These are phyloP conservation scores for Clarireedia sp. DNA, from an alignment of 2,329 filamentous ascomycete species.

Conservation along the genomic window DNA sequence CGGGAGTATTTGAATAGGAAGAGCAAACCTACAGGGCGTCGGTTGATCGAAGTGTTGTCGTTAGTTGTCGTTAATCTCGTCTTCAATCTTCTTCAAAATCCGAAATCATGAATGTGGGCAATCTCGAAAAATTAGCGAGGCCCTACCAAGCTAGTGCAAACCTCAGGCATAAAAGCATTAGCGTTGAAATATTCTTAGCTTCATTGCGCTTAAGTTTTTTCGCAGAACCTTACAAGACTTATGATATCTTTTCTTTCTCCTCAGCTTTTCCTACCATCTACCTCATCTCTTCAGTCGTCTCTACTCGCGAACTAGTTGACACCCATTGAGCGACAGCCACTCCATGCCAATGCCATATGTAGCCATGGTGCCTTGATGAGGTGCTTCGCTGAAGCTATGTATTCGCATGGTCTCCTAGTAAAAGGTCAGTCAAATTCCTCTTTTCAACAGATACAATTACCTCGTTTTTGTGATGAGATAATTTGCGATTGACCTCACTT, in stretches of 20 bases:
- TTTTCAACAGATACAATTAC: constrained; percentile 15
- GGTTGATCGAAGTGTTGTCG: constrained; percentile 25
- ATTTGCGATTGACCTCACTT: constrained; percentile 95
- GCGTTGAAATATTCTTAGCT: background rate
- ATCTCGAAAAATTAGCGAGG: constrained; percentile 17
- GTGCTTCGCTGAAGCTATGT: too few species aligned
- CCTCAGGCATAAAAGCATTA: constrained; percentile 8
- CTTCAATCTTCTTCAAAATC: constrained; percentile 1
- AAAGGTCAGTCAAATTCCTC: background rate
- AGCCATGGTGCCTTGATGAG: too few species aligned
- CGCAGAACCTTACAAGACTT: background rate
- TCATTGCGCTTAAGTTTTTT: background rate
- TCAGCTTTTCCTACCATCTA: background rate
- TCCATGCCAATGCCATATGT: background rate
- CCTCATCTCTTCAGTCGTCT: background rate
- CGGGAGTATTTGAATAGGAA: constrained; percentile 11
- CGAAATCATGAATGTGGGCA: constrained; percentile 9
- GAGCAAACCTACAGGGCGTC: constrained; percentile 26
- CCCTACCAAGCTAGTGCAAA: constrained; percentile 14
- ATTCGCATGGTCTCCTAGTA: background rate
- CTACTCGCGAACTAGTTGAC: background rate
- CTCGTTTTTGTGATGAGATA: constrained; percentile 71
- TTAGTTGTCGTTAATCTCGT: constrained; percentile 15
- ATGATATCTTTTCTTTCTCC: background rate
- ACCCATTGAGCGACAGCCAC: background rate